Evolutionary conservation across 495 filamentous ascomycete species (phyloP).

Genomic region (Xanthoparmelia taractica): DNA sequence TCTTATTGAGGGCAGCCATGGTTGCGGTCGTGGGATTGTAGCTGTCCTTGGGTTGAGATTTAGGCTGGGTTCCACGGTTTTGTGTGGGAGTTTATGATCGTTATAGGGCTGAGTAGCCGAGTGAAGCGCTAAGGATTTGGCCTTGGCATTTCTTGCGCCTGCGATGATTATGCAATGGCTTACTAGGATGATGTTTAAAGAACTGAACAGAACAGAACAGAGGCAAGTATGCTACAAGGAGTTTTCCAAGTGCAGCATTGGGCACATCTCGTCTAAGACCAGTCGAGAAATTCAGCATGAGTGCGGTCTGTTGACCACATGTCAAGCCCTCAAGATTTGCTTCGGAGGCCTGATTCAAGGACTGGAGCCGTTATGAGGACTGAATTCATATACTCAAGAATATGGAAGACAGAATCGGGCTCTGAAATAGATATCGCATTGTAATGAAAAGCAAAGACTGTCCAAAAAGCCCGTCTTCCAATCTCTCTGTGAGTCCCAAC

Average conservation of each 20-base stretch:
- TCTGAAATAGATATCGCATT: background rate
- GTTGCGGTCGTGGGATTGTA: conserved; percentile 15
- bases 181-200: background rate
- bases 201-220: background rate
- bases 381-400: background rate
- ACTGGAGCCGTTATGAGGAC: background rate
- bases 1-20: conserved; percentile 40
- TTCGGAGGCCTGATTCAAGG: background rate
- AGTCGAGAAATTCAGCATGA: background rate
- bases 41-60: conserved; percentile 7
- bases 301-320: background rate
- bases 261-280: too few relatives aligned
- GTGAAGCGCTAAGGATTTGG: background rate
- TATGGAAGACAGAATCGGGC: background rate
- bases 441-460: background rate
- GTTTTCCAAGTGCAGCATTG: background rate
- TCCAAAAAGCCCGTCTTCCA: background rate
- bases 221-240: background rate
- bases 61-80: background rate
- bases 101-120: conserved; percentile 8
- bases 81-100: conserved; percentile 2
- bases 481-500: background rate
- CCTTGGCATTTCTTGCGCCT: background rate
- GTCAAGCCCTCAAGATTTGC: background rate
- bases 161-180: background rate